A percentile compares a stretch with the other conserved stretches of the same genome.
Conservation (phyloP, 768 basidiomycete species). For the Podaxis rugospora region DNA sequence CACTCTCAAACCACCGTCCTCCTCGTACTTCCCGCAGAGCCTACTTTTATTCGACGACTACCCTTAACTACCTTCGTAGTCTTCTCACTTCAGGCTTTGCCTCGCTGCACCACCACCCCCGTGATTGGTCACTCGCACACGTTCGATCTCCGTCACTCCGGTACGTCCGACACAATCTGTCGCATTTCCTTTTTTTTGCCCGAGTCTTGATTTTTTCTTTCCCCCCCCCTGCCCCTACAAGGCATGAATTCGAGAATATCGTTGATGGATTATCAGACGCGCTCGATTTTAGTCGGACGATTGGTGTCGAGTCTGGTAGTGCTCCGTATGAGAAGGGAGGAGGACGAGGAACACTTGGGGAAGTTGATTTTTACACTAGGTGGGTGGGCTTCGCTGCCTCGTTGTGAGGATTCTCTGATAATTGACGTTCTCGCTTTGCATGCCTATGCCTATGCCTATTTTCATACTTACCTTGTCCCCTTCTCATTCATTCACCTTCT, state of each 20-base stretch:
- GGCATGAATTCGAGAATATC: conserved; percentile 81
- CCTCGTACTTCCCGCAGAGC: conserved; percentile 48
- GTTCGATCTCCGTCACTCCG: conserved; percentile 78
- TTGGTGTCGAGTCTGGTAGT: conserved; percentile 58
- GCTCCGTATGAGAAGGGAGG: conserved; percentile 69
- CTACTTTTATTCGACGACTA: conserved; percentile 94
- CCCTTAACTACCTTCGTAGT: conserved; percentile 87
- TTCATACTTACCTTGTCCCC: neutral
- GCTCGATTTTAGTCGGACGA: conserved; percentile 87
- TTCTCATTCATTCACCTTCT: too few relatives aligned
- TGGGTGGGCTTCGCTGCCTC: conserved; percentile 40
- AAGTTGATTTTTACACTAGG: conserved; percentile 95
- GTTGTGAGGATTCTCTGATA: neutral
- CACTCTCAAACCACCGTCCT: too few relatives aligned
- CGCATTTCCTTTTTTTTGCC: neutral
- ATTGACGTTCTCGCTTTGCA: neutral
- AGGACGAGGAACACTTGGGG: conserved; percentile 66
- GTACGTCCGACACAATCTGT: conserved; percentile 32
- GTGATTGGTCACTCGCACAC: conserved; percentile 89
- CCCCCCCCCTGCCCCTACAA: too few relatives aligned
- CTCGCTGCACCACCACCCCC: conserved; percentile 84
- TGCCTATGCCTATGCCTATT: neutral
- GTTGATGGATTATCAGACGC: conserved; percentile 84
- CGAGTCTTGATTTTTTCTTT: neutral
- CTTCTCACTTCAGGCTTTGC: conserved; percentile 92